Evolutionary conservation across 2,329 filamentous ascomycete species (phyloP).

Genomic region (Xylariaceae sp.): DNA sequence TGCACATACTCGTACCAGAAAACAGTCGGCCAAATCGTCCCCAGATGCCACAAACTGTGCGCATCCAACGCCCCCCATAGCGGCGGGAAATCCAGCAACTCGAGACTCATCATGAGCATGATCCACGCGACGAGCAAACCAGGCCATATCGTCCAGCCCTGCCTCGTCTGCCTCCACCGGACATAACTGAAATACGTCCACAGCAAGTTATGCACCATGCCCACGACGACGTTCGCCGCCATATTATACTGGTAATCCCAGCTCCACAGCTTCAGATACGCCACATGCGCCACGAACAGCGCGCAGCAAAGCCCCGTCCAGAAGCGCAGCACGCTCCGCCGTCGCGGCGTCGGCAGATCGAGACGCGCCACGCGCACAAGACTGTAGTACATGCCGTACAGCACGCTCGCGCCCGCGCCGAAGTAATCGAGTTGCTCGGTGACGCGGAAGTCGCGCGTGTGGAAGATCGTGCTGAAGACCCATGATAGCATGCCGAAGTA

Average conservation of each 20-base stretch:
- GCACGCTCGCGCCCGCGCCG: slow-evolving; percentile 78
- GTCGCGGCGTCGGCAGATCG: slow-evolving; percentile 50
- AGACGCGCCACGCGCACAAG: slow-evolving; percentile 77
- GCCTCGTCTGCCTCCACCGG: slow-evolving; percentile 65
- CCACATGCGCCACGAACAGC: slow-evolving; percentile 71
- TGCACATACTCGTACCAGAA: slow-evolving; percentile 88
- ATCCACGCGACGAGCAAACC: slow-evolving; percentile 90
- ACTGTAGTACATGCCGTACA: slow-evolving; percentile 87
- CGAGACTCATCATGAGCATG: slow-evolving; percentile 88
- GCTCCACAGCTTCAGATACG: slow-evolving; percentile 74
- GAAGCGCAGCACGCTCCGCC: slow-evolving; percentile 52
- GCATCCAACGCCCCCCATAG: slow-evolving; percentile 79
- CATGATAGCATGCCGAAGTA: slow-evolving; percentile 78
- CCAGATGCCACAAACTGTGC: slow-evolving; percentile 92
- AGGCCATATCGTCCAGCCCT: slow-evolving; percentile 82
- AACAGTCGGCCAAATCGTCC: slow-evolving; percentile 80
- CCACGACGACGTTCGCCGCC: slow-evolving; percentile 82
- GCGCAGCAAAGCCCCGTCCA: slow-evolving; percentile 71
- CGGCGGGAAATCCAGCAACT: slow-evolving; percentile 90
- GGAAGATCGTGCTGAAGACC: slow-evolving; percentile 86
- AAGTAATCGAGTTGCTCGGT: slow-evolving; percentile 98
- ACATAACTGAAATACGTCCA: slow-evolving; percentile 81
- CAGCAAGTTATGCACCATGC: slow-evolving; percentile 71
- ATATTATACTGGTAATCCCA: slow-evolving; percentile 99
- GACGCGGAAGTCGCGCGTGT: slow-evolving; percentile 75